Evolutionary conservation across 225 moss, liverwort and hornwort species (phyloP), one percentile per base, ranked within the genome.

Genomic region (Takakia lepidozioides): DNA sequence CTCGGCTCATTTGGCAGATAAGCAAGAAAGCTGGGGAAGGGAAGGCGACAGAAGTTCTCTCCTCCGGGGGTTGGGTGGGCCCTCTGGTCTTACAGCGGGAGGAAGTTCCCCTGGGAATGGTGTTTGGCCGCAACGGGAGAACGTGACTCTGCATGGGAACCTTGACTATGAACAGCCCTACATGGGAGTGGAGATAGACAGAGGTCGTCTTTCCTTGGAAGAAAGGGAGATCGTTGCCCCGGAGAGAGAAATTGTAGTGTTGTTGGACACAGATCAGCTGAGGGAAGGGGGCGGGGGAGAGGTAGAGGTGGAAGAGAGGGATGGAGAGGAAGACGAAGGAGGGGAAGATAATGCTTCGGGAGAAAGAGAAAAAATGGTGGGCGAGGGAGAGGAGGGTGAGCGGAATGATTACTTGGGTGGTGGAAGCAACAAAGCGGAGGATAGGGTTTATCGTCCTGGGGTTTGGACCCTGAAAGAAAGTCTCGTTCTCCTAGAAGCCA

Each of bases 381-480:
- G 25, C 20, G 38, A 53, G 13, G 37, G 52, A 24, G 52, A 52
- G 19, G 37, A 38, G 19, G 38, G 38, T 5, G 14, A 28, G 16
- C 48, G 26, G 2, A 27, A 15, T 17, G 48, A 49, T 27, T 28
- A 49, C 8, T 26, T 25, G 19, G 48, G 26, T 2, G 29, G 15
- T 4, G 44, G 45, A 8, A 28, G 6, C 39, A 38, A 32, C 7
- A 61, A 61, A 37, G 18, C 41, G 16, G 61, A 40, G 20, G 61
- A 51, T 29, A 44, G 45, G 50, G 61, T 52, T 0, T 59, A 59
- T 27, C 59, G 49, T 5, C 50, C 48, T 18, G 59, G 59, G 29
- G 59, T 59, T 9, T 57, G 56, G 56, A 43, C 56, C 6, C 29
- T 57, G 44, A 57, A 57, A 32, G 61, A 61, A 37, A 52, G 38